phyloP scores from a whole-genome alignment of 257 asterid species.

The Rehmannia glutinosa region DNA sequence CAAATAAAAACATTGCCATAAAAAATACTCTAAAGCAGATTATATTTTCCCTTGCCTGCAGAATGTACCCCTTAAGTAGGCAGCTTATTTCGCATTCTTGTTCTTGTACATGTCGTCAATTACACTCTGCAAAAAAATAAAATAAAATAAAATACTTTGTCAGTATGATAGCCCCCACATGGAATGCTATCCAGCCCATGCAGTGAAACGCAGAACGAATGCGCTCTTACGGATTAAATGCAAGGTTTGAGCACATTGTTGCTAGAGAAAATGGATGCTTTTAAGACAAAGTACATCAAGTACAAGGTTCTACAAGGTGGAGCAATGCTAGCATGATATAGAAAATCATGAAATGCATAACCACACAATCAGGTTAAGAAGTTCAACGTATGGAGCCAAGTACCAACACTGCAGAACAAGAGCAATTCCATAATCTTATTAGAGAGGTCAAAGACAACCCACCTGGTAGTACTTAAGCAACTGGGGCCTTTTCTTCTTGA shows the following conservation, averaged over 20 bases:
- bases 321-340: too few relatives aligned
- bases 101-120: constrained; percentile 76
- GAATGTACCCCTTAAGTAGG: neutral
- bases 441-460: constrained; percentile 5
- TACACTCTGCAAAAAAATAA: constrained; percentile 39
- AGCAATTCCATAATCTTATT: neutral
- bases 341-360: too few relatives aligned
- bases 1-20: neutral
- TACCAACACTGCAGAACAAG: too few relatives aligned
- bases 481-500: constrained; percentile 94
- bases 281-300: neutral
- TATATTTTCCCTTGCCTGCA: neutral
- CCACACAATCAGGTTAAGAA: too few relatives aligned
- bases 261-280: neutral
- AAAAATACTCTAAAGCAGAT: neutral
- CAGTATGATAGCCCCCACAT: neutral
- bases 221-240: neutral
- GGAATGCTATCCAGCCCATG: neutral
- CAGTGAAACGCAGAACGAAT: neutral
- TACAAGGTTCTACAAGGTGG: too few relatives aligned
- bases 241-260: neutral
- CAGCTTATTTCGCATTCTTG: constrained; percentile 53
- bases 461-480: constrained; percentile 88
- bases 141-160: neutral
- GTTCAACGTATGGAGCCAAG: too few relatives aligned